A percentile compares a stretch with the other conserved stretches of the same genome.
phyloP scores from a whole-genome alignment of 148 eudicot genomes.

The Persicaria maculosa region DNA sequence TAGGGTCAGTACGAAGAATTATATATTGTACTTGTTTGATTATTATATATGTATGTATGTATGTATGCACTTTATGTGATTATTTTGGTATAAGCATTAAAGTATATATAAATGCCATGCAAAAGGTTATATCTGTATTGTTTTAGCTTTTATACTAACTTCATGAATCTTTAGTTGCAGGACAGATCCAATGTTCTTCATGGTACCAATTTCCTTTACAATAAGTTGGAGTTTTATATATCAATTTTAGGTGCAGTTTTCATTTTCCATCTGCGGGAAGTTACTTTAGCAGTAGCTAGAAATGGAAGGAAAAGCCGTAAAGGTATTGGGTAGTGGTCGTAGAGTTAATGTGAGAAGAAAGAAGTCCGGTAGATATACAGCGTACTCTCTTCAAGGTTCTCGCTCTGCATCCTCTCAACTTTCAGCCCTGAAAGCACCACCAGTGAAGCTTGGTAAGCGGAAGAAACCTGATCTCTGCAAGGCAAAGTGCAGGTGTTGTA shows the following conservation, averaged over 20 bases:
- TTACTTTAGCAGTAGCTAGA: constrained; percentile 38
- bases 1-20: not conserved
- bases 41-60: not conserved
- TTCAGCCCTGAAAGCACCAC: constrained; percentile 18
- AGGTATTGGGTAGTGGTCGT: constrained; percentile 63
- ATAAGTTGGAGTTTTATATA: constrained; percentile 14
- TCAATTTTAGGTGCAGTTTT: constrained; percentile 15
- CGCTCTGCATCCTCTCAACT: constrained; percentile 23
- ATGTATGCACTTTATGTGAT: not conserved
- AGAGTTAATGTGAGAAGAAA: constrained; percentile 54
- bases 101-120: not conserved
- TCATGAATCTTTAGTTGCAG: not conserved
- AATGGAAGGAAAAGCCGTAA: constrained; percentile 64
- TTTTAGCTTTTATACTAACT: not conserved
- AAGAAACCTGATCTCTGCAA: constrained; percentile 49
- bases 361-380: constrained; percentile 31
- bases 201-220: not conserved
- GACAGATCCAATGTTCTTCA: not conserved
- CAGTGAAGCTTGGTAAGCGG: constrained; percentile 49
- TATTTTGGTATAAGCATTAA: not conserved
- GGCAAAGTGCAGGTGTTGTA: constrained; percentile 30
- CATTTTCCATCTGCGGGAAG: constrained; percentile 37
- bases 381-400: constrained; percentile 22
- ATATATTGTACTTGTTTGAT: not conserved
- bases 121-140: not conserved